phyloP scores from a whole-genome alignment of 805 yeast genomes.

The Isabelozyma pseudorhagii region DNA sequence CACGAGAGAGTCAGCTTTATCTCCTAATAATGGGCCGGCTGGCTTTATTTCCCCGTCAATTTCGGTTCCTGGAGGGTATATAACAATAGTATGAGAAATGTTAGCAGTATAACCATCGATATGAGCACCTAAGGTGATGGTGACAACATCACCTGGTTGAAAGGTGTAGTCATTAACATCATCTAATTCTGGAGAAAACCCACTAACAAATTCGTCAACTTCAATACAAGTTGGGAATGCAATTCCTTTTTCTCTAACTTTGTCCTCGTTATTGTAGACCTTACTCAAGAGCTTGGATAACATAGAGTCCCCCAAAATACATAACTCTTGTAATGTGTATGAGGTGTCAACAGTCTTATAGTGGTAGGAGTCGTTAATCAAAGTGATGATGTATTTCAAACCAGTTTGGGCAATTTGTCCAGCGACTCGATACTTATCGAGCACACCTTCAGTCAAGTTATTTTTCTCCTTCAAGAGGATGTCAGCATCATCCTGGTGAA shows the following conservation, averaged over 20 bases:
- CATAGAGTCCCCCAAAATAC: slow-evolving; percentile 79
- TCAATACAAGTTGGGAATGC: slow-evolving; percentile 90
- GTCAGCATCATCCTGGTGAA: slow-evolving; percentile 72
- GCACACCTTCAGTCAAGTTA: slow-evolving; percentile 53
- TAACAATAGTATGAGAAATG: slow-evolving; percentile 81
- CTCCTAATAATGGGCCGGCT: slow-evolving; percentile 77
- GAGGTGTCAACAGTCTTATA: slow-evolving; percentile 42
- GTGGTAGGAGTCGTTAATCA: slow-evolving; percentile 76
- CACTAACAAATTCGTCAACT: slow-evolving; percentile 71
- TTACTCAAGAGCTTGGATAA: slow-evolving; percentile 55
- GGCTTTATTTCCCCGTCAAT: slow-evolving; percentile 42
- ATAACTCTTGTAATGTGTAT: slow-evolving; percentile 64
- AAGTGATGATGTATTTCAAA: slow-evolving; percentile 57
- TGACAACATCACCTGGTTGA: slow-evolving; percentile 79
- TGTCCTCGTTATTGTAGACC: slow-evolving; percentile 53
- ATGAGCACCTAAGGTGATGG: slow-evolving; percentile 83
- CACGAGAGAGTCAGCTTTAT: slow-evolving; percentile 83
- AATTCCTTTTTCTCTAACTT: slow-evolving; percentile 82
- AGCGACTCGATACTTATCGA: slow-evolving; percentile 84
- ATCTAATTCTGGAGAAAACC: slow-evolving; percentile 85
- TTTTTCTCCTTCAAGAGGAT: slow-evolving; percentile 71
- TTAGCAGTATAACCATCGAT: slow-evolving; percentile 93
- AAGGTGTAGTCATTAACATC: slow-evolving; percentile 48
- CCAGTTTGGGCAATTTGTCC: slow-evolving; percentile 88
- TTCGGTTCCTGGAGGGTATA: slow-evolving; percentile 62